Percentiles rank a stretch among this genome's conserved stretches.
Evolutionary conservation across 768 basidiomycete species (phyloP).

Genomic region (Boletus patriciae): DNA sequence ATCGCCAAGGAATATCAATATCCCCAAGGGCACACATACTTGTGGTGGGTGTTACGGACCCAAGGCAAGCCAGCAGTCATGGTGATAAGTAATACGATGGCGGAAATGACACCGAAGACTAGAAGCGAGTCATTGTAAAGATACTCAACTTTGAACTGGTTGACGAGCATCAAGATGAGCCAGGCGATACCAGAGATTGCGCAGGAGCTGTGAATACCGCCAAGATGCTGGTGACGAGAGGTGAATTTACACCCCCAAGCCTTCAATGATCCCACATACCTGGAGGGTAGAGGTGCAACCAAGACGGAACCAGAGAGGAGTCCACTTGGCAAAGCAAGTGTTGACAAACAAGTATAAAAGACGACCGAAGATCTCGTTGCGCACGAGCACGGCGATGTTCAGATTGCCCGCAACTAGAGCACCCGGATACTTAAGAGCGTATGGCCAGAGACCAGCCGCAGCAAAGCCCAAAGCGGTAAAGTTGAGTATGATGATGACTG

Average conservation of each 20-base stretch:
- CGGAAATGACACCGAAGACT: constrained; percentile 60
- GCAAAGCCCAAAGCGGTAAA: constrained; percentile 59
- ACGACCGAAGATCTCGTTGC: constrained; percentile 84
- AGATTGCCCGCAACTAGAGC: constrained; percentile 76
- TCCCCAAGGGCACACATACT: constrained; percentile 47
- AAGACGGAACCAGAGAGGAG: constrained; percentile 69
- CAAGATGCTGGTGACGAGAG: constrained; percentile 56
- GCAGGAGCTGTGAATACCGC: constrained; percentile 78
- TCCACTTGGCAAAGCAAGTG: constrained; percentile 80
- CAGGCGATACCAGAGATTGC: constrained; percentile 68
- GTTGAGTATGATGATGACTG: constrained; percentile 59
- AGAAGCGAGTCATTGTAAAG: constrained; percentile 57
- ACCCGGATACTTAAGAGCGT: constrained; percentile 63
- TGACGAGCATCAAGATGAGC: constrained; percentile 63
- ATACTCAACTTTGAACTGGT: constrained; percentile 50
- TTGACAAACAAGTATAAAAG: constrained; percentile 69
- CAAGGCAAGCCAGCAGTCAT: constrained; percentile 71
- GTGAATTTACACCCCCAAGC: constrained; percentile 4
- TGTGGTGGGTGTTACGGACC: constrained; percentile 79
- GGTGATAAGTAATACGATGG: constrained; percentile 55
- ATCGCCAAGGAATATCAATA: background rate
- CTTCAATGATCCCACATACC: constrained; percentile 32
- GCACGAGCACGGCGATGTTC: constrained; percentile 67
- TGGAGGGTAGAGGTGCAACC: constrained; percentile 73
- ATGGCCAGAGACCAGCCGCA: constrained; percentile 62